Conservation (phyloP, 495 filamentous ascomycete species). For the Penicillium canescens region DNA sequence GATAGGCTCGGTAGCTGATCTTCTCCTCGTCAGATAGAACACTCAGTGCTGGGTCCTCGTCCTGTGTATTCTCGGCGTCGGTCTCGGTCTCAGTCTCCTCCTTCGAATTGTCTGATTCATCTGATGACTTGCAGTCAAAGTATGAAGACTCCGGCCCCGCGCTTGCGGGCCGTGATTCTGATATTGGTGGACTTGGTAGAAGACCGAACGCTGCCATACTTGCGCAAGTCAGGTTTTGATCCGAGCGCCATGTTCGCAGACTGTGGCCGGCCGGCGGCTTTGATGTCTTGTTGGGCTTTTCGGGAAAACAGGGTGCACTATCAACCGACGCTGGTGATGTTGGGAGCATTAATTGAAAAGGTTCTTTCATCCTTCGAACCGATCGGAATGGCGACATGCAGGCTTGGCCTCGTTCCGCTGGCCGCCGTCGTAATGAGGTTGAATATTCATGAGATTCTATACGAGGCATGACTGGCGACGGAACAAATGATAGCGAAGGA, state of each 20-base stretch:
- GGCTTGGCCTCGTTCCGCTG: constrained; percentile 25
- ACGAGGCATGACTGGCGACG: constrained; percentile 16
- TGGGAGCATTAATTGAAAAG: constrained; percentile 44
- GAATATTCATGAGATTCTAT: constrained; percentile 30
- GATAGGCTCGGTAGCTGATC: constrained; percentile 16
- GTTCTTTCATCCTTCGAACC: constrained; percentile 49
- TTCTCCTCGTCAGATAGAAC: neutral
- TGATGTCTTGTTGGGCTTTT: constrained; percentile 16
- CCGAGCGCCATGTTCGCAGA: constrained; percentile 44
- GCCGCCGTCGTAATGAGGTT: constrained; percentile 25
- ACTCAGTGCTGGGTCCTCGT: neutral
- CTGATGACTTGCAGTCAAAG: constrained; percentile 23
- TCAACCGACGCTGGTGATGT: constrained; percentile 35
- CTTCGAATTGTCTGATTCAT: constrained; percentile 6
- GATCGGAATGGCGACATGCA: constrained; percentile 46
- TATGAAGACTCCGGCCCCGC: constrained; percentile 32
- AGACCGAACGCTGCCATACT: constrained; percentile 42
- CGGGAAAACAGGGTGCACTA: constrained; percentile 15
- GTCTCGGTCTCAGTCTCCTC: neutral
- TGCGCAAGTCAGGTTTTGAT: constrained; percentile 37
- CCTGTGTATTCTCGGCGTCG: neutral
- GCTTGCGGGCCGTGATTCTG: constrained; percentile 35
- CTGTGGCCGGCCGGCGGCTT: constrained; percentile 23
- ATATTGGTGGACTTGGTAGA: constrained; percentile 43
- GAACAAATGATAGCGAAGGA: constrained; percentile 29